A percentile compares a stretch with the other conserved stretches of the same genome.
Evolutionary conservation across 176 grass and related monocot genomes (phyloP).

Genomic region (Dactylis glomerata): DNA sequence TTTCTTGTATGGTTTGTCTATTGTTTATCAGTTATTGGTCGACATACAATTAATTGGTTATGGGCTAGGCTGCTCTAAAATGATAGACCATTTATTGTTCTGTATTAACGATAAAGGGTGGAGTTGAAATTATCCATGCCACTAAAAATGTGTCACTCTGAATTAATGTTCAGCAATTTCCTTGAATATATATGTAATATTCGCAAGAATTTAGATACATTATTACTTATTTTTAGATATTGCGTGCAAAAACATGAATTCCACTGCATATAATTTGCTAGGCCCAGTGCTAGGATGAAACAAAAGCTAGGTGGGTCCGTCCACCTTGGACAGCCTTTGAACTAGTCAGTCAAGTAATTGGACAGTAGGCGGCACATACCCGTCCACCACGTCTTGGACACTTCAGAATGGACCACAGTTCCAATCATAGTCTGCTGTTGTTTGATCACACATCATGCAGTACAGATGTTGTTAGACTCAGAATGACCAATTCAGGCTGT

Average conservation of each 20-base stretch:
- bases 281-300: not conserved
- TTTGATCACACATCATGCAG: constrained; percentile 10
- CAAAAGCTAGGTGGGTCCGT: not conserved
- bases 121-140: not conserved
- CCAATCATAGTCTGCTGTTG: not conserved
- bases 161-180: not conserved
- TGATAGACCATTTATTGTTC: not conserved
- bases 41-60: not conserved
- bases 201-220: not conserved
- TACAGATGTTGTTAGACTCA: not conserved
- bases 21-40: not conserved
- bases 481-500: not conserved
- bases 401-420: constrained; percentile 1
- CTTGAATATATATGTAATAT: not conserved
- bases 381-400: not conserved
- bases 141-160: not conserved
- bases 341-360: not conserved
- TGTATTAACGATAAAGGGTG: not conserved
- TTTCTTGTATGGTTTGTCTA: not conserved
- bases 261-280: not conserved
- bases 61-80: not conserved
- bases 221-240: not conserved
- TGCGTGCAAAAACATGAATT: not conserved
- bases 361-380: not conserved
- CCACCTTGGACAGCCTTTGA: not conserved